A percentile compares a stretch with the other conserved stretches of the same genome.
Evolutionary conservation across 805 yeast species (phyloP).

Genomic region (Metschnikowia picachoensis): DNA sequence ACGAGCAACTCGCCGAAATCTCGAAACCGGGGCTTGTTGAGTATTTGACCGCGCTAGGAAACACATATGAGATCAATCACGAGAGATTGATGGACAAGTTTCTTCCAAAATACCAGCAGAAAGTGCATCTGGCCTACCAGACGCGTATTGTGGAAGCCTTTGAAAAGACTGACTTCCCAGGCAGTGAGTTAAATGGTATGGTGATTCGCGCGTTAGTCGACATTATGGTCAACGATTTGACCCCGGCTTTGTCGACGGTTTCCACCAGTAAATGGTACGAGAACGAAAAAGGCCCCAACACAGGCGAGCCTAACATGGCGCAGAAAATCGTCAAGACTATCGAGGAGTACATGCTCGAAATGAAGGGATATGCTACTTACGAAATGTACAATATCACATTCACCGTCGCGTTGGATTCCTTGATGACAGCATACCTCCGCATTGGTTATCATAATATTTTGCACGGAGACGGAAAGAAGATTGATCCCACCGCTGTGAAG

Average conservation of each 20-base stretch:
- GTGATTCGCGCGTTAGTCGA: slow-evolving; percentile 65
- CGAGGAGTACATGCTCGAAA: slow-evolving; percentile 69
- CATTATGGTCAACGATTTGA: slow-evolving; percentile 70
- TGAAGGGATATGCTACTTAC: slow-evolving; percentile 44
- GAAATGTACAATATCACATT: slow-evolving; percentile 40
- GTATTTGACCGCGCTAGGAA: slow-evolving; percentile 77
- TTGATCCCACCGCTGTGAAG: slow-evolving; percentile 36
- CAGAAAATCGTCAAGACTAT: slow-evolving; percentile 67
- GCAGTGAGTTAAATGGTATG: slow-evolving; percentile 76
- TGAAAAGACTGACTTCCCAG: slow-evolving; percentile 48
- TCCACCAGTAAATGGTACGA: slow-evolving; percentile 73
- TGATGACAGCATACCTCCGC: slow-evolving; percentile 35
- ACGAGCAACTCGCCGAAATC: slow-evolving; percentile 33
- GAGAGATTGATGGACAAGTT: slow-evolving; percentile 63
- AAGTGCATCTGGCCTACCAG: slow-evolving; percentile 48
- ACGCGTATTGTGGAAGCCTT: slow-evolving; percentile 33
- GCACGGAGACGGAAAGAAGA: slow-evolving; percentile 40
- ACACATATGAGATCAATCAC: slow-evolving; percentile 78
- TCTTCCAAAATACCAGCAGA: slow-evolving; percentile 55
- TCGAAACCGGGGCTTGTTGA: slow-evolving; percentile 70
- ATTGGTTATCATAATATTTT: slow-evolving; percentile 40
- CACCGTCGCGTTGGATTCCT: slow-evolving; percentile 34
- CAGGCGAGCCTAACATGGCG: slow-evolving; percentile 43
- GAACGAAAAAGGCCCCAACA: slow-evolving; percentile 17
- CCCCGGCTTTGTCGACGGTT: slow-evolving; percentile 54